phyloP scores from a whole-genome alignment of 805 yeast genomes.

The Yarrowia deformans region DNA sequence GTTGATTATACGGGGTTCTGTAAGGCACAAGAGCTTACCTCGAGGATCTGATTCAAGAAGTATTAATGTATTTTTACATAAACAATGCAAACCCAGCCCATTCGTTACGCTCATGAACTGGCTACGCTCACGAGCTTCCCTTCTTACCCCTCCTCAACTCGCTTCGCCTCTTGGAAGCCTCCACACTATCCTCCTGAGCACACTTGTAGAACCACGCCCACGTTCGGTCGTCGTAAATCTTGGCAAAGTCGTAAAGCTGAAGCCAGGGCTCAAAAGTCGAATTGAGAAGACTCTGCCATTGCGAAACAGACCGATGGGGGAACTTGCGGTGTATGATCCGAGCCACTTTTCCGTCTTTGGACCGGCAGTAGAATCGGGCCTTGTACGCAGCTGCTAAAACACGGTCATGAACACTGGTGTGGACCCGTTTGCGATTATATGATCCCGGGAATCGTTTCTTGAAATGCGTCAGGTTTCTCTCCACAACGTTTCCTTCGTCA shows the following conservation, averaged over 20 bases:
- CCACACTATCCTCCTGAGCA: background rate
- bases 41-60: too few relatives aligned
- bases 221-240: background rate
- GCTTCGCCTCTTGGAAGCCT: background rate
- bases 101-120: too few relatives aligned
- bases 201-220: background rate
- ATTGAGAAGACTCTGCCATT: background rate
- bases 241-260: background rate
- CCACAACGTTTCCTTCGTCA: background rate
- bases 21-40: too few relatives aligned
- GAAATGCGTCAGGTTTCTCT: background rate
- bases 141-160: background rate
- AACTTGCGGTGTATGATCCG: background rate
- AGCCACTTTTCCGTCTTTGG: background rate
- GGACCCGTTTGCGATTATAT: background rate
- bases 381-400: background rate
- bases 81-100: too few relatives aligned
- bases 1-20: too few relatives aligned
- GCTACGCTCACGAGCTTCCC: too few relatives aligned
- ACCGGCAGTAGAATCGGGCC: background rate
- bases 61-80: too few relatives aligned
- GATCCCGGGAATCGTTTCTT: background rate
- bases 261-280: background rate
- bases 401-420: background rate
- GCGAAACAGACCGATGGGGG: background rate